Conservation (phyloP, 805 yeast genomes). For the Myxozyma vanderwaltii region DNA sequence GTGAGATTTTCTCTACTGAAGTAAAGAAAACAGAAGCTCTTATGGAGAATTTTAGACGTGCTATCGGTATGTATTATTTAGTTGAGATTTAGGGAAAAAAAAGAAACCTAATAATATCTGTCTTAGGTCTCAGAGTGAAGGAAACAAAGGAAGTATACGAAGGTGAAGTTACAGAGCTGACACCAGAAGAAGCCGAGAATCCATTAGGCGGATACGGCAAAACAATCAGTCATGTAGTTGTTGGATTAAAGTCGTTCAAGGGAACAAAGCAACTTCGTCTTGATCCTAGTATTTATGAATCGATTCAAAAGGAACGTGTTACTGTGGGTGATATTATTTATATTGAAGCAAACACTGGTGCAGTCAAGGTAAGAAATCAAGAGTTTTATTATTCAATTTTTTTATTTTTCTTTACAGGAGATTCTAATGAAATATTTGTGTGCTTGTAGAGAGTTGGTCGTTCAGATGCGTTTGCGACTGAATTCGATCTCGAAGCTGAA, state of each 20-base stretch:
- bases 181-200: conserved; percentile 93
- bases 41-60: conserved; percentile 95
- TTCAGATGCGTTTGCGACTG: conserved; percentile 98
- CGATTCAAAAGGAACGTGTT: conserved; percentile 92
- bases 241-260: conserved; percentile 92
- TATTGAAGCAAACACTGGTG: conserved; percentile 96
- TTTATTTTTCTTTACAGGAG: too few relatives aligned
- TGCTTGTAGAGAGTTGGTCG: conserved; percentile 73
- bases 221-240: conserved; percentile 89
- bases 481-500: conserved; percentile 96
- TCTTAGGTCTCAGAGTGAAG: conserved; percentile 73
- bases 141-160: conserved; percentile 98
- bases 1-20: conserved; percentile 93
- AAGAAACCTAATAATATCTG: background rate
- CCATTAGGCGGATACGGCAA: conserved; percentile 96
- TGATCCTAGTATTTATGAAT: conserved; percentile 97
- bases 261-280: conserved; percentile 95
- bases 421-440: background rate
- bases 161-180: conserved; percentile 97
- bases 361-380: conserved; percentile 68
- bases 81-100: too few relatives aligned
- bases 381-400: too few relatives aligned
- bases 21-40: conserved; percentile 94
- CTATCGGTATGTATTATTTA: too few relatives aligned
- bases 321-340: conserved; percentile 96